A percentile compares a stretch with the other conserved stretches of the same genome.
These are phyloP conservation scores for Capsicum rhomboideum DNA, from an alignment of 257 asterid species.

Conservation along the genomic window DNA sequence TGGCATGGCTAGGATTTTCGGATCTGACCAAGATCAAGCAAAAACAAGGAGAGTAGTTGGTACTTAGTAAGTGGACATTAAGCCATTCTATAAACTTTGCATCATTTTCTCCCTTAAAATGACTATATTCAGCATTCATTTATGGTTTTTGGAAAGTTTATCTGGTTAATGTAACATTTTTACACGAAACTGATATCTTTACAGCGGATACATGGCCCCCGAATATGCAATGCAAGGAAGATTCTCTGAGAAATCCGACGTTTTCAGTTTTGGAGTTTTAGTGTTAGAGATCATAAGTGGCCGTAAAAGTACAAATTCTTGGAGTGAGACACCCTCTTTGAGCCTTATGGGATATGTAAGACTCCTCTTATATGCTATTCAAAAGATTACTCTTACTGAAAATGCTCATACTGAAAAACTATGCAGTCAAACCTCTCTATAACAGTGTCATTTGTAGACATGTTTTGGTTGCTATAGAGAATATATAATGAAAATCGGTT, in stretches of 20 bases:
- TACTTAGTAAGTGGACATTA: constrained; percentile 37
- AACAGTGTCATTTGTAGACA: background rate
- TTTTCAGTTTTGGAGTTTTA: constrained; percentile 55
- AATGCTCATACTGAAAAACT: background rate
- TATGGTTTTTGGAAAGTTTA: too few relatives aligned
- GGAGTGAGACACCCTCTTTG: constrained; percentile 27
- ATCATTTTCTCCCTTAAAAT: background rate
- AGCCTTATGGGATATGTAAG: constrained; percentile 66
- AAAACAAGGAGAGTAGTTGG: constrained; percentile 50
- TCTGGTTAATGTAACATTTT: too few relatives aligned
- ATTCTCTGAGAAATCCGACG: constrained; percentile 51
- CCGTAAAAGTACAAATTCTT: constrained; percentile 34
- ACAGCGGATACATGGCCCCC: constrained; percentile 71
- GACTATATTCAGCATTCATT: background rate
- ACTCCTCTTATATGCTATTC: background rate
- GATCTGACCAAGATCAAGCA: constrained; percentile 30
- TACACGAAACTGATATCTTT: background rate
- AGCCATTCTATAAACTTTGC: background rate
- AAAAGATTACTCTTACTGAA: background rate
- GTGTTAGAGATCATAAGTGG: constrained; percentile 51
- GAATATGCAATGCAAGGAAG: constrained; percentile 67
- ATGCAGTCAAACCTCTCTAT: background rate
- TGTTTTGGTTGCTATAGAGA: background rate
- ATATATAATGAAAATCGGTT: background rate
- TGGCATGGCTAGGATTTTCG: constrained; percentile 57